Percentiles rank a stretch among this genome's conserved stretches.
Evolutionary conservation across 805 yeast genomes (phyloP).

Genomic region (Metschnikowia gruessii): DNA sequence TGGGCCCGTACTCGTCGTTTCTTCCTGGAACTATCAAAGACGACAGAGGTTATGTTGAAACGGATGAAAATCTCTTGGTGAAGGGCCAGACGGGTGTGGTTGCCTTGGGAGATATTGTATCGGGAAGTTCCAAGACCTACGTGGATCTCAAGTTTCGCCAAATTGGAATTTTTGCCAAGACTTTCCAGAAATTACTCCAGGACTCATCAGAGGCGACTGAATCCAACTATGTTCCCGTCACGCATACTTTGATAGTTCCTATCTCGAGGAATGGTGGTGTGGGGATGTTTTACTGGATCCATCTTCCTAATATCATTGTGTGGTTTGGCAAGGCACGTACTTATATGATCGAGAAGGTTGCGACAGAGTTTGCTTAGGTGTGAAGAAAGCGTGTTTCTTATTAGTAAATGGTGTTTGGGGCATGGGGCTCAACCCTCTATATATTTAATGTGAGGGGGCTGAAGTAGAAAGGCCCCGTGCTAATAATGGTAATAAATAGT

Average conservation of each 20-base stretch:
- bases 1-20: constrained; percentile 32
- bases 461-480: too few relatives aligned
- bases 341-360: constrained; percentile 26
- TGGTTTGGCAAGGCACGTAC: constrained; percentile 26
- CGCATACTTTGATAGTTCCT: constrained; percentile 27
- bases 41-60: constrained; percentile 1
- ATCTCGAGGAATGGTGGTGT: constrained; percentile 36
- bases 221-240: constrained; percentile 6
- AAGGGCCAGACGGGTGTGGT: constrained; percentile 26
- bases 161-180: constrained; percentile 3
- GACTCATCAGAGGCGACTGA: not conserved
- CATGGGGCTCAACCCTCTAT: too few relatives aligned
- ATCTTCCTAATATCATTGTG: constrained; percentile 31
- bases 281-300: constrained; percentile 30
- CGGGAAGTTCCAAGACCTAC: constrained; percentile 22
- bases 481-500: too few relatives aligned
- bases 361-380: too few relatives aligned
- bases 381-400: too few relatives aligned
- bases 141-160: constrained; percentile 29
- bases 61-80: constrained; percentile 28
- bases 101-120: constrained; percentile 36
- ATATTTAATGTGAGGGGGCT: too few relatives aligned
- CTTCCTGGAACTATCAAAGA: constrained; percentile 16
- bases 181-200: too few relatives aligned
- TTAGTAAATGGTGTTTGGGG: too few relatives aligned